Conservation (phyloP, 805 yeast genomes). For the Cyberlindnera americana region DNA sequence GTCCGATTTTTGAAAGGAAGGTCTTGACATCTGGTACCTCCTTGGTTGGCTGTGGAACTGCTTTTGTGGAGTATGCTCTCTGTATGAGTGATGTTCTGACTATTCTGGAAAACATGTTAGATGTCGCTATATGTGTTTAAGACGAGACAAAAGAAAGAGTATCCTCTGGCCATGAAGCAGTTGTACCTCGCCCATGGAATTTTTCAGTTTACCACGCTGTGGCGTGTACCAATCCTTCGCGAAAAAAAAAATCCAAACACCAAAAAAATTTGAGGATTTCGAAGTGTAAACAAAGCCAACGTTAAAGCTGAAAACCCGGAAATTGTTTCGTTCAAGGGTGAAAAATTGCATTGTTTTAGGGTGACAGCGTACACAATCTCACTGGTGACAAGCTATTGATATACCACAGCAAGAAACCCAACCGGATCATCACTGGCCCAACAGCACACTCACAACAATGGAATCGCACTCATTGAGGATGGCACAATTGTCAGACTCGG, state of each 20-base stretch:
- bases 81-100: slow-evolving; percentile 5
- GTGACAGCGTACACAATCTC: too few relatives aligned
- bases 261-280: slow-evolving; percentile 5
- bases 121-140: too few relatives aligned
- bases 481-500: slow-evolving; percentile 10
- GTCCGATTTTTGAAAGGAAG: slow-evolving; percentile 76
- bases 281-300: slow-evolving; percentile 8
- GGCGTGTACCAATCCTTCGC: slow-evolving; percentile 2
- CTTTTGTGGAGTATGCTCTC: slow-evolving; percentile 16
- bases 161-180: too few relatives aligned
- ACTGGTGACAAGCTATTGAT: too few relatives aligned
- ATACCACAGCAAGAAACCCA: too few relatives aligned
- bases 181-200: background rate
- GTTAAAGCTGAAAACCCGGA: background rate
- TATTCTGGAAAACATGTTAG: slow-evolving; percentile 14
- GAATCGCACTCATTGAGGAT: slow-evolving; percentile 3
- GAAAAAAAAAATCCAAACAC: background rate
- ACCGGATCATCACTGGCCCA: background rate
- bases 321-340: background rate
- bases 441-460: background rate
- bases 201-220: slow-evolving; percentile 1
- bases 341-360: too few relatives aligned
- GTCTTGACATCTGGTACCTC: slow-evolving; percentile 65
- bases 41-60: slow-evolving; percentile 46
- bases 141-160: too few relatives aligned